Evolutionary conservation across 768 basidiomycete genomes (phyloP).

Genomic region (Kwoniella heveanensis): DNA sequence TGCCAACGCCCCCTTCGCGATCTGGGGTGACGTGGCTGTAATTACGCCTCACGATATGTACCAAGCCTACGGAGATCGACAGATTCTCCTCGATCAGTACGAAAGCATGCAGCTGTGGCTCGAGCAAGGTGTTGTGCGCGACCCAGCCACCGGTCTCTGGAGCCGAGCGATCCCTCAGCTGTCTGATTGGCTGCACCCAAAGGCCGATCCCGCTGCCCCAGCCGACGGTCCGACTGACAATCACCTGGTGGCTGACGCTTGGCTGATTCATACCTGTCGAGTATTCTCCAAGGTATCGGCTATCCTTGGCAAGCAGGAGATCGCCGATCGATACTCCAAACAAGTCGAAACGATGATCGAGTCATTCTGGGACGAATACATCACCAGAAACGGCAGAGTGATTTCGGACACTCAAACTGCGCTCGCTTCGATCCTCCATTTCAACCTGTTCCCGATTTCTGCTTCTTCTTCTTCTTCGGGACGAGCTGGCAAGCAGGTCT

Average conservation of each 20-base stretch:
- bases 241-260: slow-evolving; percentile 15
- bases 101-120: slow-evolving; percentile 45
- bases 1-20: slow-evolving; percentile 20
- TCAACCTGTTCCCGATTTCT: slow-evolving; percentile 29
- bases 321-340: background rate
- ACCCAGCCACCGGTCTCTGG: slow-evolving; percentile 29
- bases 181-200: slow-evolving; percentile 43
- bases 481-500: background rate
- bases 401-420: slow-evolving; percentile 40
- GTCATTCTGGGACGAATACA: slow-evolving; percentile 37
- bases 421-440: slow-evolving; percentile 28
- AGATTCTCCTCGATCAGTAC: slow-evolving; percentile 35
- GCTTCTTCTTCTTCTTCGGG: background rate
- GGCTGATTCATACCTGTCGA: slow-evolving; percentile 10
- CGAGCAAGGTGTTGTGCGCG: slow-evolving; percentile 38
- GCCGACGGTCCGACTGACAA: slow-evolving; percentile 9
- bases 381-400: slow-evolving; percentile 35
- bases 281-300: background rate
- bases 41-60: slow-evolving; percentile 42
- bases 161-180: slow-evolving; percentile 21
- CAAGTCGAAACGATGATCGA: slow-evolving; percentile 22
- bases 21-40: slow-evolving; percentile 46
- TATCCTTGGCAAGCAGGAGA: background rate
- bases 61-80: slow-evolving; percentile 35
- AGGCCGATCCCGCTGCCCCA: slow-evolving; percentile 36